phyloP scores from a whole-genome alignment of 73 alveolate species.

The Paramecium bursaria region DNA sequence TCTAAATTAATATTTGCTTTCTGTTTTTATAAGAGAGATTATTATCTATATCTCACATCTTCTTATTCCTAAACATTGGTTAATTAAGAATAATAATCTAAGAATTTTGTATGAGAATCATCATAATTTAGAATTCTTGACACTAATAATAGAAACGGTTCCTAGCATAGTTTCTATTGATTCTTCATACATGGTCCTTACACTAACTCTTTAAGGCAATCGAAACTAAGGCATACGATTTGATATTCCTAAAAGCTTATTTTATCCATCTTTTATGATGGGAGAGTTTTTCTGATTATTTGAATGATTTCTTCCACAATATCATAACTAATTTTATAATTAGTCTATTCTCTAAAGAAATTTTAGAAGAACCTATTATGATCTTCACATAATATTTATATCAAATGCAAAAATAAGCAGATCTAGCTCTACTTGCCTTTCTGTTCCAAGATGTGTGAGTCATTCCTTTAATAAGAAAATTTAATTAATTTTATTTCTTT shows the following conservation, averaged over 20 bases:
- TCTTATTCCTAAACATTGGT: neutral
- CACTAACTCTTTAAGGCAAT: constrained; percentile 40
- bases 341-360: constrained; percentile 36
- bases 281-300: constrained; percentile 1
- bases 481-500: neutral
- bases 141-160: constrained; percentile 8
- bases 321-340: constrained; percentile 12
- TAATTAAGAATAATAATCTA: neutral
- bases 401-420: neutral
- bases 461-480: constrained; percentile 34
- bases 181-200: constrained; percentile 56
- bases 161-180: constrained; percentile 15
- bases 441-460: constrained; percentile 1
- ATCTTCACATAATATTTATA: constrained; percentile 31
- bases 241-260: constrained; percentile 36
- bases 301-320: constrained; percentile 4
- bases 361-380: constrained; percentile 47
- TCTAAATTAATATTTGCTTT: neutral
- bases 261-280: neutral
- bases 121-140: constrained; percentile 6
- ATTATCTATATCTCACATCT: neutral
- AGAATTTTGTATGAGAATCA: constrained; percentile 28
- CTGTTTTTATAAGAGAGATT: neutral
- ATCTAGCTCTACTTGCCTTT: neutral
- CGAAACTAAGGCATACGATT: neutral